These are phyloP conservation scores for Teratosphaeria gauchensis DNA, from an alignment of 2,329 filamentous ascomycete genomes.

Conservation along the genomic window DNA sequence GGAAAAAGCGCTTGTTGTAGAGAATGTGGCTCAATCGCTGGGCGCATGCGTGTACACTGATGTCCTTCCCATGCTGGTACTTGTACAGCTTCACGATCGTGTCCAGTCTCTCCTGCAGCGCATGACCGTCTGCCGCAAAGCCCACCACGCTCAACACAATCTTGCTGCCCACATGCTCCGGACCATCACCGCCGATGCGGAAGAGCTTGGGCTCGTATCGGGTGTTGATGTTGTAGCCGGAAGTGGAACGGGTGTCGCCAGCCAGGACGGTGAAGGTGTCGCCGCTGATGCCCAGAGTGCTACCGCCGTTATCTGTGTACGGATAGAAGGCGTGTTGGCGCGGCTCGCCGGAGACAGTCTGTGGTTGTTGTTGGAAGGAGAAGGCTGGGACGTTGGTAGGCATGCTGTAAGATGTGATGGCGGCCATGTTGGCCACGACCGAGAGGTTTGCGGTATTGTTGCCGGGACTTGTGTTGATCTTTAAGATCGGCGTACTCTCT, in stretches of 20 bases:
- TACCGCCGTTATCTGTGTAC: conserved; percentile 97
- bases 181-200: conserved; percentile 85
- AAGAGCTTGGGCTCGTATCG: conserved; percentile 93
- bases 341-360: conserved; percentile 37
- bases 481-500: neutral
- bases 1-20: conserved; percentile 97
- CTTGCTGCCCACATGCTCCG: conserved; percentile 72
- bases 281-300: conserved; percentile 88
- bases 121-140: conserved; percentile 89
- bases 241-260: conserved; percentile 90
- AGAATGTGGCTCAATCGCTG: conserved; percentile 91
- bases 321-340: conserved; percentile 83
- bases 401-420: conserved; percentile 42
- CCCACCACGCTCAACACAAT: conserved; percentile 91
- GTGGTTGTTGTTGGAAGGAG: conserved; percentile 48
- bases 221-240: conserved; percentile 98
- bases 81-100: conserved; percentile 97
- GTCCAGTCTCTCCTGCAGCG: conserved; percentile 87
- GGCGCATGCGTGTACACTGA: conserved; percentile 88
- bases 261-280: conserved; percentile 93
- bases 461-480: neutral
- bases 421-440: conserved; percentile 39
- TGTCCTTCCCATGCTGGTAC: conserved; percentile 94
- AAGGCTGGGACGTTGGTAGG: conserved; percentile 47
- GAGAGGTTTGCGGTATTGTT: neutral